Base-by-base conservation (phyloP, 2,329 filamentous ascomycete species). In the Calycina marina region DNA sequence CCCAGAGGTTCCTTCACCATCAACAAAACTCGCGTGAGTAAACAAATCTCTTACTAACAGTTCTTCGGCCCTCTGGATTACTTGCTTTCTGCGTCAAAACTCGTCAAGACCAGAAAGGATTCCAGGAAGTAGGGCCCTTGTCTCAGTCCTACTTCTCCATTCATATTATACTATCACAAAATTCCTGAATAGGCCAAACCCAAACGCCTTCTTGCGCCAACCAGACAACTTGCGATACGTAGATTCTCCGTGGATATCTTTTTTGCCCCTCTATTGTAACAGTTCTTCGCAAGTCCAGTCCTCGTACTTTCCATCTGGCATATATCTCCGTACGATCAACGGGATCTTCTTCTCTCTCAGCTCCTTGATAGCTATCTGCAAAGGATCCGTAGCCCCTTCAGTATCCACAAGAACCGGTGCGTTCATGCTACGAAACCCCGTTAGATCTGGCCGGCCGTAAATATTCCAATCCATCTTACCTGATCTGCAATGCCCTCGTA, bases 261-360 rank as follows among this genome's bases (percentile, higher is more conserved):
- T n/a, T n/a, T n/a, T n/a, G n/a, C n/a, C n/a, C n/a, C n/a, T n/a
- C n/a, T n/a, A 51, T 31, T 51, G 48, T 26, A 93, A 69, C 43
- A 96, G 67, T 60, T 98, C 90, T 61, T 96, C 90, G 60, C 86
- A 94, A 20, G 86, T 93, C 90, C 90, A 98, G 58, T 98, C 90
- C 68, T 98, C 90, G 59, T 96, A 96, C 83, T 73, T 93, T 63
- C 90, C 90, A 61, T 98, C 90, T 14, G 90, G 90, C 54, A 98
- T 70, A 61, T 96, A 98, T 53, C 90, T 74, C 56, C 90, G 74
- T 43, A 98, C 82, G 36, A 98, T 90, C 39, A 98, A 61, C 14
- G 90, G 90, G 34, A 98, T 93, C 70, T 98, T 98, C 72, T 96
- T 96, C 64, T 96, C 86, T 43, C 83, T 75, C 55, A 98, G 65